A percentile compares a stretch with the other conserved stretches of the same genome.
Evolutionary conservation across 2,329 filamentous ascomycete genomes (phyloP).

Genomic region (Phyllosticta citriasiana): DNA sequence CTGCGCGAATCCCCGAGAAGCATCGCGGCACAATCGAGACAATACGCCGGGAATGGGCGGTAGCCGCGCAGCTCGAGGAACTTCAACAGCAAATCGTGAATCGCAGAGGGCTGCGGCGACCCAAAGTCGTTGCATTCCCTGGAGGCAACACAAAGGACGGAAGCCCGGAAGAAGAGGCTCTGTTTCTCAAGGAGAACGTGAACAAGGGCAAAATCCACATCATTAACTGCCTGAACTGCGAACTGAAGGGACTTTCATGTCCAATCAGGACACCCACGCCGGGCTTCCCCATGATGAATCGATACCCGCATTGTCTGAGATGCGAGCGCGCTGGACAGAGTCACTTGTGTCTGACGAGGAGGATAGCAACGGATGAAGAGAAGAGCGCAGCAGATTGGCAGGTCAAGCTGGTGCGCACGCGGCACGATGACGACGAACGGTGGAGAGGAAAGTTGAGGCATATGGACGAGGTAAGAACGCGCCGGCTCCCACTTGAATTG

Average conservation of each 20-base stretch:
- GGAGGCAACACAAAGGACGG: background rate
- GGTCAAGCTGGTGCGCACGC: background rate
- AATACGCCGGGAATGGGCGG: background rate
- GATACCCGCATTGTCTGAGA: slow-evolving; percentile 2
- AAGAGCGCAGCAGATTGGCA: background rate
- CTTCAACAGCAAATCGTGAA: background rate
- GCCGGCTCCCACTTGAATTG: background rate
- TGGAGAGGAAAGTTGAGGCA: background rate
- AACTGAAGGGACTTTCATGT: background rate
- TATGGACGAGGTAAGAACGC: background rate
- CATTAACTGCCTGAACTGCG: slow-evolving; percentile 4
- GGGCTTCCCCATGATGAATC: background rate
- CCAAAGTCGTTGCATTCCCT: background rate
- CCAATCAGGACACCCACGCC: background rate
- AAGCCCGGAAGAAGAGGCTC: background rate
- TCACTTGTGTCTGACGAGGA: slow-evolving; percentile 2
- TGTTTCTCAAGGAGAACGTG: slow-evolving; percentile 12
- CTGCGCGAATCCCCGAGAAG: background rate
- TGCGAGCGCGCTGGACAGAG: slow-evolving; percentile 5
- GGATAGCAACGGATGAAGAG: background rate
- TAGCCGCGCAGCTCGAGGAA: background rate
- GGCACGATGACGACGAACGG: background rate
- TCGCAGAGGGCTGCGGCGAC: background rate
- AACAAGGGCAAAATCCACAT: background rate
- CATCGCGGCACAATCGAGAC: background rate